Percentiles rank a stretch among this genome's conserved stretches.
phyloP scores from a whole-genome alignment of 768 basidiomycete species.

The Tylopilus sp. region DNA sequence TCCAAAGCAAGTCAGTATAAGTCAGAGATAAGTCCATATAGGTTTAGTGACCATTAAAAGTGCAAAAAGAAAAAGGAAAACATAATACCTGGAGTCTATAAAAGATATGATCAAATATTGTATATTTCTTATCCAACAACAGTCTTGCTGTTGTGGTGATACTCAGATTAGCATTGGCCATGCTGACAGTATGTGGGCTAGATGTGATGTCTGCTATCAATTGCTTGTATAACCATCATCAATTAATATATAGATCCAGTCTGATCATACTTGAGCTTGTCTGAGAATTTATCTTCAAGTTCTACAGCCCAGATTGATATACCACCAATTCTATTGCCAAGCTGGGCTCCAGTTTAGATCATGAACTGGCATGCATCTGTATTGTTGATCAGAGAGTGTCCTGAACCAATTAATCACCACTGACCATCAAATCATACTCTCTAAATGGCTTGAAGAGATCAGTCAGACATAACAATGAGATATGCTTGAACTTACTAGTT shows the following conservation, averaged over 20 bases:
- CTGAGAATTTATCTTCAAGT: slow-evolving; percentile 92
- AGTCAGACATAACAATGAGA: no score
- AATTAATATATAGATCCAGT: no score
- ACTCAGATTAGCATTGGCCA: slow-evolving; percentile 87
- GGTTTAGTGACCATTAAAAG: no score
- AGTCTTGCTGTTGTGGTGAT: slow-evolving; percentile 94
- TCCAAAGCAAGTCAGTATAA: no score
- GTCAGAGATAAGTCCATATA: no score
- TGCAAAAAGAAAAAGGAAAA: no score
- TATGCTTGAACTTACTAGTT: no score
- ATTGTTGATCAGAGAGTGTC: no score
- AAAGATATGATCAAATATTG: slow-evolving; percentile 87
- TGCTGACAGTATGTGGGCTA: slow-evolving; percentile 92
- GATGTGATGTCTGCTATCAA: slow-evolving; percentile 3
- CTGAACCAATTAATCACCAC: no score
- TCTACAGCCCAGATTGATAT: slow-evolving; percentile 86
- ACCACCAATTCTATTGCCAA: slow-evolving; percentile 94
- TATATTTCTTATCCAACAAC: slow-evolving; percentile 90
- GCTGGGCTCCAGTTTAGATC: slow-evolving; percentile 94
- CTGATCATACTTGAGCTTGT: slow-evolving; percentile 89
- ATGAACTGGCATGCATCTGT: no score
- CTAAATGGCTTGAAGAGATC: no score
- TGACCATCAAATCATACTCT: no score
- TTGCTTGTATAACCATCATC: not conserved
- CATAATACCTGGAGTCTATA: slow-evolving; percentile 90